These are phyloP conservation scores for Nakazawaea wyomingensis DNA, from an alignment of 805 yeast species.

Conservation along the genomic window DNA sequence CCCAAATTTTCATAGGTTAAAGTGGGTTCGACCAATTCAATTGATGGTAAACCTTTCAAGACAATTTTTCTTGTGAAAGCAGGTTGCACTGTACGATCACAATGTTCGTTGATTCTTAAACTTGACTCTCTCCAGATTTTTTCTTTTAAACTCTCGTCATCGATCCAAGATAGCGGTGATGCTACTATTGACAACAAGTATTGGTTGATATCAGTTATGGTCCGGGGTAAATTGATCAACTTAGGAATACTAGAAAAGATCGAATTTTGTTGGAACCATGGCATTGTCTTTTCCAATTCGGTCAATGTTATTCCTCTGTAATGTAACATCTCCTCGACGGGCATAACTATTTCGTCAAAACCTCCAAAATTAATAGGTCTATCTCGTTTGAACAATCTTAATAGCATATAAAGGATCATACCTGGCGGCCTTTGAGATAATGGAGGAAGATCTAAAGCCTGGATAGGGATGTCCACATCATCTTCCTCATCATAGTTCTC, in stretches of 20 bases:
- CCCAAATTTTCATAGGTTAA: constrained; percentile 85
- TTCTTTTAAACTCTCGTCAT: constrained; percentile 28
- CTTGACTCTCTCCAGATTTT: constrained; percentile 53
- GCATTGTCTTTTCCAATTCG: constrained; percentile 24
- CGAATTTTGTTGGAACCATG: constrained; percentile 37
- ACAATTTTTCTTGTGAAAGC: constrained; percentile 56
- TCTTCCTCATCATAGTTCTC: constrained; percentile 18
- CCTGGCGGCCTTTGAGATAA: constrained; percentile 42
- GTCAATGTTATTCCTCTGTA: constrained; percentile 28
- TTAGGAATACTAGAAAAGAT: constrained; percentile 21
- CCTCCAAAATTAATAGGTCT: constrained; percentile 47
- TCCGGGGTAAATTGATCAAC: constrained; percentile 25
- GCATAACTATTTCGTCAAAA: constrained; percentile 5
- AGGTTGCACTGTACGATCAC: constrained; percentile 84
- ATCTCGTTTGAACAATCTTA: constrained; percentile 45
- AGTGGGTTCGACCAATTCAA: constrained; percentile 70
- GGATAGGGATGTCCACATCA: constrained; percentile 32
- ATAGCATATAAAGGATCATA: constrained; percentile 35
- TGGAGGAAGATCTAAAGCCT: constrained; percentile 55
- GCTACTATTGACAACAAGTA: constrained; percentile 48
- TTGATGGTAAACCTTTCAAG: constrained; percentile 20
- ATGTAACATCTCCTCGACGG: constrained; percentile 18
- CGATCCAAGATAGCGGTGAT: constrained; percentile 42
- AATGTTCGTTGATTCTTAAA: constrained; percentile 65
- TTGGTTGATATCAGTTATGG: constrained; percentile 31